Percentiles rank a stretch among this genome's conserved stretches.
Evolutionary conservation across 2,329 filamentous ascomycete species (phyloP).

Genomic region (Rosellinia necatrix): DNA sequence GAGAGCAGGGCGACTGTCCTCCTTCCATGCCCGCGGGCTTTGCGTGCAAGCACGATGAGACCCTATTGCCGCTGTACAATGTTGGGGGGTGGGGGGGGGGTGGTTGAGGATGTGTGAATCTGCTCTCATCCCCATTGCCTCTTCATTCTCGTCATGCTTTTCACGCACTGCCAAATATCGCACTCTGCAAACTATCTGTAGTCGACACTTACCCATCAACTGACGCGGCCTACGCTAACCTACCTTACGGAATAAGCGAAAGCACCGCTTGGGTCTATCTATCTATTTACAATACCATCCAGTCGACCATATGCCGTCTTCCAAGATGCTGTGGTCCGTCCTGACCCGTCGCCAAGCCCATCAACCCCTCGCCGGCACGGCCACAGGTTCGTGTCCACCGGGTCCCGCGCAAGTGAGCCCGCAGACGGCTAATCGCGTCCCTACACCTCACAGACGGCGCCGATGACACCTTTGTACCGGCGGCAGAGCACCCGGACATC

Average conservation of each 20-base stretch:
- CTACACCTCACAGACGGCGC: slow-evolving; percentile 4
- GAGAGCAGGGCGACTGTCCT: no score
- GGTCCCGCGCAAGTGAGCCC: background rate
- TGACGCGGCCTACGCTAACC: background rate
- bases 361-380: background rate
- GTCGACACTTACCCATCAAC: background rate
- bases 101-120: background rate
- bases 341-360: background rate
- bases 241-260: background rate
- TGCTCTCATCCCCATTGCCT: background rate
- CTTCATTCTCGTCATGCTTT: background rate
- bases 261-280: background rate
- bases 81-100: no score
- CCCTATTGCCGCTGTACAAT: background rate
- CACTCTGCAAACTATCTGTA: background rate
- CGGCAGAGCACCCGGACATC: background rate
- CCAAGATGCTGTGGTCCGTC: background rate
- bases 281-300: background rate
- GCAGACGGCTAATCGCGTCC: background rate
- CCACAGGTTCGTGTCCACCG: slow-evolving; percentile 1
- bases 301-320: background rate
- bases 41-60: background rate
- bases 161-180: background rate
- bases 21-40: background rate
- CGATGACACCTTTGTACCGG: background rate